Evolutionary conservation across 1,139 yeast genomes (phyloP), one percentile per base, ranked within the genome.

Genomic region (Hyphopichia buzzinii): DNA sequence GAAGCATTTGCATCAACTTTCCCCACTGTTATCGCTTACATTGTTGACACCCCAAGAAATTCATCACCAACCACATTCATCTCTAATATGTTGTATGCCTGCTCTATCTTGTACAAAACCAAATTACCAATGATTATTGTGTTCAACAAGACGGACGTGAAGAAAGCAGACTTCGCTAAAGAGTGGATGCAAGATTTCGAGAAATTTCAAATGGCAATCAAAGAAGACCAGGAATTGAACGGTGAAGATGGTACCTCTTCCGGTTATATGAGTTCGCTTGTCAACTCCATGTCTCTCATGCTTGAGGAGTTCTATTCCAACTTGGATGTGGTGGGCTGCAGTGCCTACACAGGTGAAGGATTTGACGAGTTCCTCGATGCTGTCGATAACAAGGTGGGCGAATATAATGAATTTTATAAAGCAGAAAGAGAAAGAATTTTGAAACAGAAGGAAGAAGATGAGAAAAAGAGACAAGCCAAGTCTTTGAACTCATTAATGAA

Each of bases 141-240:
- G 5, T 94, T 92, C 69, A 94, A 94, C 64, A 94, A 94, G 64
- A 87, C 94, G 2, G 99, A 94, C 61, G 90, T 85, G 7, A 72
- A 83, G 49, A 81, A 82, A 42, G 88, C 95, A 1, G 81, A 77
- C 36, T 89, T 89, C 63, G 97, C 96, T 21, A 83, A 81, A 55
- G 95, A 88, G 47, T 94, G 99, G 99, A 89, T 94, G 97, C 77
- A 83, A 3, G 98, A 94, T 61, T 94, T 94, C 60, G 97, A 92
- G 59, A 72, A 79, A 14, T 94, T 94, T 67, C 98, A 92, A 59
- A 67, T 64, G 26, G 95, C 95, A 1, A 67, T 90, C 41, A 72
- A 74, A 47, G 70, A 72, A 27, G 84, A 83, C 52, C 64, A 67
- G 36, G 82, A 84, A 31, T 60, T 78, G 39, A 81, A 79, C 47